A percentile compares a stretch with the other conserved stretches of the same genome.
These are phyloP conservation scores for Schrenkiella parvula DNA, from an alignment of 345 rosid species.

Conservation along the genomic window DNA sequence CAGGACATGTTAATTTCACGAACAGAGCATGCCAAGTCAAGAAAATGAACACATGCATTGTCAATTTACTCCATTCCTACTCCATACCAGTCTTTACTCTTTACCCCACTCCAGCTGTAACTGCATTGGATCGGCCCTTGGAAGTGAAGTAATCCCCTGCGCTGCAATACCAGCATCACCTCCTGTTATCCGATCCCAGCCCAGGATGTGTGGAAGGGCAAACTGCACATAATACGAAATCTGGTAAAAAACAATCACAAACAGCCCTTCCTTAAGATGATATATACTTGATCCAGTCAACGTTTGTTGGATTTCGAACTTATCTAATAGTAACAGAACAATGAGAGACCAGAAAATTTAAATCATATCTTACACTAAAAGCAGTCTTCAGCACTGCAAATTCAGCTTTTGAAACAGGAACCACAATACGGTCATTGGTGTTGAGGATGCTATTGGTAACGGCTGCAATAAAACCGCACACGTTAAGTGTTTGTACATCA, in stretches of 20 bases:
- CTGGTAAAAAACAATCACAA: not conserved
- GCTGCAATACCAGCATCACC: slow-evolving; percentile 9
- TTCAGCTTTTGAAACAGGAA: slow-evolving; percentile 78
- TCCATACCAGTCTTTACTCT: slow-evolving; percentile 26
- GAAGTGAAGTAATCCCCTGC: slow-evolving; percentile 27
- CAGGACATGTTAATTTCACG: slow-evolving; percentile 8
- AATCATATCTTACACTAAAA: slow-evolving; percentile 58
- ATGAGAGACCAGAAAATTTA: not conserved
- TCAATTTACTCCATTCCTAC: slow-evolving; percentile 15
- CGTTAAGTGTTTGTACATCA: not conserved
- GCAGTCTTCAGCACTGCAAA: slow-evolving; percentile 86
- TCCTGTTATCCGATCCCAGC: slow-evolving; percentile 65
- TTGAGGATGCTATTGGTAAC: slow-evolving; percentile 65
- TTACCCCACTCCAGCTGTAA: slow-evolving; percentile 71
- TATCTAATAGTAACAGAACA: not conserved
- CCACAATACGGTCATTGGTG: slow-evolving; percentile 52
- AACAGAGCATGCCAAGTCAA: slow-evolving; percentile 19
- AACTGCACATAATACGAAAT: slow-evolving; percentile 49
- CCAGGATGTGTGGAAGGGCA: slow-evolving; percentile 88
- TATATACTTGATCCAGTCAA: slow-evolving; percentile 1
- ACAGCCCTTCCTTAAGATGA: not conserved
- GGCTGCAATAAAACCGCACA: slow-evolving; percentile 41
- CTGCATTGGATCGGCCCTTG: slow-evolving; percentile 35
- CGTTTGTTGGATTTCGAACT: not conserved
- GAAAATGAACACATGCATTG: not conserved